Evolutionary conservation across 176 grass and related monocot genomes (phyloP), one percentile per base, ranked within the genome.

Genomic region (Cymbopogon citratus): DNA sequence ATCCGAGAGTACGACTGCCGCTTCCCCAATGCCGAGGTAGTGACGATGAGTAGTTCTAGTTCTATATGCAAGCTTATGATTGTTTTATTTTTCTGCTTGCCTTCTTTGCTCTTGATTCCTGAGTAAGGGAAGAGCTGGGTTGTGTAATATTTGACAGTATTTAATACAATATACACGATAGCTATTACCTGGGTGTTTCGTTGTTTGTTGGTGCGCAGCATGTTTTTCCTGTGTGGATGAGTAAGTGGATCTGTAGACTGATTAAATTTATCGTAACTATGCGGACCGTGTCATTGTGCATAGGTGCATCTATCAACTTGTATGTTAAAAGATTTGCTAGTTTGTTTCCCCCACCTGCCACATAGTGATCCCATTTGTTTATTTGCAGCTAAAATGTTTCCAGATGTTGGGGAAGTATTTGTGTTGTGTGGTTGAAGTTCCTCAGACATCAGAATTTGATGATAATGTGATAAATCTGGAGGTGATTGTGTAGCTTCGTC

Each of bases 1-100:
- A 94, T 97, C 60, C 80, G 43, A n/a, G 84, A 85, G 26, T 66
- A 83, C 44, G 74, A 89, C 72, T 71, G 88, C 57, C 62, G 90
- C 39, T 70, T 84, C 7, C 57, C 39, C 0, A 27, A 40, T 44
- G 66, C 49, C 1, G 60, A 92, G 85, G 89, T 97, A 92, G 21
- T 66, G 10, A 27, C 1, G 18, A 41, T 27, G 48, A 21, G 26
- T 70, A 39, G 75, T 72, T 72, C 16, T 76, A 63, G 16, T 63
- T 62, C 33, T 71, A 9, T 54, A 56, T 9, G 13, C 63, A 69
- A 23, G 29, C 45, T 51, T 49, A 34, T n/a, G 12, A 49, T 60
- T 80, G 31, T 18, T 43, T 51, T 75, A 11, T 44, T 46, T 46
- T 48, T 49, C 34, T 75, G 48, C 69, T 59, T 74, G 69, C 61